These are phyloP conservation scores for Oryza rufipogon DNA, from an alignment of 176 grass and related monocot species.

Conservation along the genomic window DNA sequence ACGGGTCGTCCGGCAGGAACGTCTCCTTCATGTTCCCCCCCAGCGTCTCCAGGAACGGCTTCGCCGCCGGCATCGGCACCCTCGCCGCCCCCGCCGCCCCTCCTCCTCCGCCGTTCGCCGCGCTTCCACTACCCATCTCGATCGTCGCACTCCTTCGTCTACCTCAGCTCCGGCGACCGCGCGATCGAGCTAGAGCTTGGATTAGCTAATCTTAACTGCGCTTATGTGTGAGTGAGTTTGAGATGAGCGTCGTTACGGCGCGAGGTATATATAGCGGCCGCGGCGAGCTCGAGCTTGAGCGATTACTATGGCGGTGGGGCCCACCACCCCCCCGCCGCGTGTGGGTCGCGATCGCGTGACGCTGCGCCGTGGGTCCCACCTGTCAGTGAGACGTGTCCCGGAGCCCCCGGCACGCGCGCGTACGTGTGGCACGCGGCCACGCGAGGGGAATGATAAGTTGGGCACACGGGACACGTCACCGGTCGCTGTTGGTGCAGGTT, in stretches of 20 bases:
- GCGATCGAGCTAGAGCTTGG: too few species aligned
- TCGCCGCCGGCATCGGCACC: conserved; percentile 63
- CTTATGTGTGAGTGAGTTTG: too few species aligned
- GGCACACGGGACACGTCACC: conserved; percentile 8
- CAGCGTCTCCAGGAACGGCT: conserved; percentile 74
- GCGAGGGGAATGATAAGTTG: not conserved
- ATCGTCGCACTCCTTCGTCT: too few species aligned
- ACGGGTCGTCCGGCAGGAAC: conserved; percentile 95
- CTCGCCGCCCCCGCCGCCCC: not conserved
- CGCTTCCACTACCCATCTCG: conserved; percentile 50
- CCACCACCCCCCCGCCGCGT: too few species aligned
- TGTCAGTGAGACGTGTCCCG: not conserved
- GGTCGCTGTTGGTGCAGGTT: conserved; percentile 7
- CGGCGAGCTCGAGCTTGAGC: not conserved
- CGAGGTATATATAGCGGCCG: not conserved
- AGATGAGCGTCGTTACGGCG: not conserved
- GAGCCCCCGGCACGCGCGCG: not conserved
- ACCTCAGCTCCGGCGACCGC: too few species aligned
- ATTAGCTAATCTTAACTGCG: not conserved
- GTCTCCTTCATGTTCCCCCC: conserved; percentile 80
- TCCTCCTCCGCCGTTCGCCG: conserved; percentile 1
- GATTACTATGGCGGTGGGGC: too few species aligned
- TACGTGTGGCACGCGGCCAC: not conserved
- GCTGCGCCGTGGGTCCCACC: not conserved
- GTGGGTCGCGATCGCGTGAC: not conserved